These are phyloP conservation scores for Rhizophagus prolifer DNA, from an alignment of 192 early-diverging fungal genomes.

Conservation along the genomic window DNA sequence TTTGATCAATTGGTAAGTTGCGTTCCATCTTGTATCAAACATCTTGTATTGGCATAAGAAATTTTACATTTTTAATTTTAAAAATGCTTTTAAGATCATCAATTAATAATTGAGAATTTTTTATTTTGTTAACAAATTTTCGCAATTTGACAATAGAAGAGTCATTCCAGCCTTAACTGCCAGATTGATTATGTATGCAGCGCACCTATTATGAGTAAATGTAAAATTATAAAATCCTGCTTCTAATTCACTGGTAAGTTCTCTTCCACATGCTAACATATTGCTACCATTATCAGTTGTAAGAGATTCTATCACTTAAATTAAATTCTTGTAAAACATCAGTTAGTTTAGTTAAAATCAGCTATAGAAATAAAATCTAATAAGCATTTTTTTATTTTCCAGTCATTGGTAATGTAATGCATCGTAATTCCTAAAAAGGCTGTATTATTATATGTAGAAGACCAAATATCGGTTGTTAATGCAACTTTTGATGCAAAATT, in stretches of 20 bases:
- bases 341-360: background rate
- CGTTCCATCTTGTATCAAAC: background rate
- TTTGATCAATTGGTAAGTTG: background rate
- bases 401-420: background rate
- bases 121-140: no score
- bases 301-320: background rate
- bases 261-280: background rate
- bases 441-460: background rate
- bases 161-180: background rate
- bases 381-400: background rate
- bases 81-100: no score
- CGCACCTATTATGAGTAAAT: background rate
- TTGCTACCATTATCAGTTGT: background rate
- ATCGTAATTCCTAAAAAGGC: background rate
- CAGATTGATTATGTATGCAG: background rate
- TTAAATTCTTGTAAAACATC: background rate
- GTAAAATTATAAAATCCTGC: background rate
- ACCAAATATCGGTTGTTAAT: background rate
- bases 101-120: no score
- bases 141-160: no score
- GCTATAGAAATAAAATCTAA: background rate
- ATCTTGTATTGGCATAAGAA: background rate
- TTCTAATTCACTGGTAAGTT: background rate
- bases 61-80: background rate
- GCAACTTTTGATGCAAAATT: background rate